Percentiles rank a stretch among this genome's conserved stretches.
These are phyloP conservation scores for Lachancea kluyveri DNA, from an alignment of 805 yeast species.

Conservation along the genomic window DNA sequence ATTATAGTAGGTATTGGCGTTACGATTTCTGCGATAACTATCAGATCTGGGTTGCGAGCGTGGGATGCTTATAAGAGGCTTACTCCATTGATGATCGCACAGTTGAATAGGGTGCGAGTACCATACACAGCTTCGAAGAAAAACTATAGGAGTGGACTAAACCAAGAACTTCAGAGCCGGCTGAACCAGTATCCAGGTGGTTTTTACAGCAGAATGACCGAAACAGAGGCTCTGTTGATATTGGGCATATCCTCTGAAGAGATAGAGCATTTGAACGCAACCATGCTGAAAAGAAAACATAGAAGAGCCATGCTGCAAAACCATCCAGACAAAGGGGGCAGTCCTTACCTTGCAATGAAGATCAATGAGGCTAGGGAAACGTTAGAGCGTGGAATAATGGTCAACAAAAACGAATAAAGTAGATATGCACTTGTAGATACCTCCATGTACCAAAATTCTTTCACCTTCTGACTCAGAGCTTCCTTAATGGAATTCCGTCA, in stretches of 20 bases:
- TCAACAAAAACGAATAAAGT: constrained; percentile 8
- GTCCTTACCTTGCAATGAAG: constrained; percentile 82
- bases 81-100: constrained; percentile 25
- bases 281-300: constrained; percentile 68
- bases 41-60: constrained; percentile 25
- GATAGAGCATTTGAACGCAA: constrained; percentile 41
- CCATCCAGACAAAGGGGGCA: constrained; percentile 94
- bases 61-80: constrained; percentile 26
- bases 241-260: constrained; percentile 53
- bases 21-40: constrained; percentile 22
- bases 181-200: constrained; percentile 47
- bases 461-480: too few species aligned
- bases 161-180: constrained; percentile 9
- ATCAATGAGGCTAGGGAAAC: constrained; percentile 88
- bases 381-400: constrained; percentile 30
- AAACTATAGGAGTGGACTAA: constrained; percentile 13
- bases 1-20: constrained; percentile 26
- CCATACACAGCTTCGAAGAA: constrained; percentile 3
- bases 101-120: constrained; percentile 22
- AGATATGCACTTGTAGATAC: too few species aligned
- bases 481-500: too few species aligned
- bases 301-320: constrained; percentile 80
- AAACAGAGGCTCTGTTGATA: constrained; percentile 62
- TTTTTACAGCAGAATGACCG: constrained; percentile 58
- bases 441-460: neutral